These are phyloP conservation scores for Alternaria alternata DNA, from an alignment of 2,329 filamentous ascomycete genomes.

Conservation along the genomic window DNA sequence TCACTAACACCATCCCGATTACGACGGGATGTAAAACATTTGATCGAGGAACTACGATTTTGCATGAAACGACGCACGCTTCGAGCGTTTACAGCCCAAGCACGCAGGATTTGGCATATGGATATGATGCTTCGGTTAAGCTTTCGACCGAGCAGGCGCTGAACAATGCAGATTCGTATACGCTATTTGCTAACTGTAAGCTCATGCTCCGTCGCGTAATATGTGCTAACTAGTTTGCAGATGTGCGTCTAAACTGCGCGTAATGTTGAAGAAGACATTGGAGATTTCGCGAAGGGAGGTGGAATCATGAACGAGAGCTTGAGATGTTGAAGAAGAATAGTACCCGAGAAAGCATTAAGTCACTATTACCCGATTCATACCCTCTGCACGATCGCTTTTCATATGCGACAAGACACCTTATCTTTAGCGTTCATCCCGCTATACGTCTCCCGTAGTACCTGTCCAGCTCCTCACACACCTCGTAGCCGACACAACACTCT, in stretches of 20 bases:
- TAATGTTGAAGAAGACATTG: not conserved
- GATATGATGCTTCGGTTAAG: conserved; percentile 59
- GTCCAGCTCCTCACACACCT: not conserved
- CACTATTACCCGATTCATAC: too few species aligned
- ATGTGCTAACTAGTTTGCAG: not conserved
- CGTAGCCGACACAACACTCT: too few species aligned
- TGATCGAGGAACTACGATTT: conserved; percentile 69
- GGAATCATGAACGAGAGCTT: not conserved
- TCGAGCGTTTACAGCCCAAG: conserved; percentile 61
- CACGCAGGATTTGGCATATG: conserved; percentile 66
- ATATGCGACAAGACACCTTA: too few species aligned
- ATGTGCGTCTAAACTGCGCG: not conserved
- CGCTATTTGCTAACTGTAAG: conserved; percentile 61
- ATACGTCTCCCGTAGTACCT: not conserved
- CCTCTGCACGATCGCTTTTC: too few species aligned
- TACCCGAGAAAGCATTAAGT: too few species aligned
- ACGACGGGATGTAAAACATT: conserved; percentile 65
- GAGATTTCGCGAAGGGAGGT: not conserved
- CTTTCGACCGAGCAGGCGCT: conserved; percentile 62
- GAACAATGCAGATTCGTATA: conserved; percentile 70
- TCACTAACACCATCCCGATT: not conserved
- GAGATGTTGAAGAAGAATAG: too few species aligned
- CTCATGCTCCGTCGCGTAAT: not conserved
- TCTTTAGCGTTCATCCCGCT: not conserved
- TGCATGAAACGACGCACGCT: conserved; percentile 74